These are phyloP conservation scores for Globomyces sp. DNA, from an alignment of 371 early-diverging fungal genomes.

Conservation along the genomic window DNA sequence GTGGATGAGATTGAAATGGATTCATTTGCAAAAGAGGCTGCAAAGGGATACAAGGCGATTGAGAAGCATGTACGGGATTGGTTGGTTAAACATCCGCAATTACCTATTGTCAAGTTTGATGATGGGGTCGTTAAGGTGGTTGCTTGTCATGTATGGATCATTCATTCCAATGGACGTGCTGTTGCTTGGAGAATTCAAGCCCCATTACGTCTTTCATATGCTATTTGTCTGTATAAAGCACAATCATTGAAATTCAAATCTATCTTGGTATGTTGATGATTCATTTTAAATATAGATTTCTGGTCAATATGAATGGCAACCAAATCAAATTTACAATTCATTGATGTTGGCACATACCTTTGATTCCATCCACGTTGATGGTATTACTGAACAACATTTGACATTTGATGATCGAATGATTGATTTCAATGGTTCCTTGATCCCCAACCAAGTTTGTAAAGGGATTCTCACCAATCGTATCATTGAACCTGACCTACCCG, in stretches of 20 bases:
- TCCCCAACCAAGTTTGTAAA: background rate
- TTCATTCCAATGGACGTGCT: background rate
- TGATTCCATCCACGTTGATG: background rate
- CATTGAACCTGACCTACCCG: background rate
- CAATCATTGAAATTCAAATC: background rate
- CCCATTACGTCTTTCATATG: slow-evolving; percentile 15
- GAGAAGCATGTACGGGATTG: background rate
- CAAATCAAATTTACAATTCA: slow-evolving; percentile 7
- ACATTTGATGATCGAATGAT: background rate
- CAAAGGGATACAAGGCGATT: slow-evolving; percentile 3
- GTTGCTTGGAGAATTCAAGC: slow-evolving; percentile 21
- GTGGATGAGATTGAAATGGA: background rate
- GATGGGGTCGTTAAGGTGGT: slow-evolving; percentile 2
- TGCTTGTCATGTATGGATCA: slow-evolving; percentile 10
- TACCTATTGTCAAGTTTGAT: slow-evolving; percentile 1
- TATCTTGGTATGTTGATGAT: background rate
- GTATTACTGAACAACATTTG: slow-evolving; percentile 1
- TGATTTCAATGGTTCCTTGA: background rate
- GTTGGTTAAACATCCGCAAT: slow-evolving; percentile 6
- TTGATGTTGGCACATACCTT: background rate
- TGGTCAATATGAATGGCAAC: background rate
- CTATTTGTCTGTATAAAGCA: slow-evolving; percentile 1
- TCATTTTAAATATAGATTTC: background rate
- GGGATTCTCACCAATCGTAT: background rate
- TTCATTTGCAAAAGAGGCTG: background rate